Conservation (phyloP, 2,329 filamentous ascomycete species). For the Stromatinia cepivora region DNA sequence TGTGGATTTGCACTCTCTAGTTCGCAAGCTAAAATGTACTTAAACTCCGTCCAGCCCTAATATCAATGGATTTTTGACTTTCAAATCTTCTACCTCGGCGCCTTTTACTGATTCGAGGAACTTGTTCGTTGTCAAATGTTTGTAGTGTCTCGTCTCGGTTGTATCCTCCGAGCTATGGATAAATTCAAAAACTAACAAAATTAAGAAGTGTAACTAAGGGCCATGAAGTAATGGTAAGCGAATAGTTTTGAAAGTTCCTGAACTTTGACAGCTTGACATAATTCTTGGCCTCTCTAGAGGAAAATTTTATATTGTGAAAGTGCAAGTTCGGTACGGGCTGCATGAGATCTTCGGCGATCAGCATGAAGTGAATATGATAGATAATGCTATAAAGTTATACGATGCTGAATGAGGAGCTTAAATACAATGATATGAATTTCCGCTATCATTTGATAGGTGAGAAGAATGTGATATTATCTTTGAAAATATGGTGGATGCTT, state of each 20-base stretch:
- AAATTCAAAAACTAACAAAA: not conserved
- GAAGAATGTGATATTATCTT: not conserved
- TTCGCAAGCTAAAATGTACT: not conserved
- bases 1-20: not conserved
- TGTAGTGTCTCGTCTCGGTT: slow-evolving; percentile 2
- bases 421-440: not conserved
- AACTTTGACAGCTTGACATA: not conserved
- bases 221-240: not conserved
- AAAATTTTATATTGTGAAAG: not conserved
- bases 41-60: not conserved
- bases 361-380: not conserved
- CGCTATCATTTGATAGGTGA: not conserved
- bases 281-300: not conserved
- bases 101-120: not conserved
- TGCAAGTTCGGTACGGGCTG: not conserved
- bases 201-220: not conserved
- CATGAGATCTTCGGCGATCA: not conserved
- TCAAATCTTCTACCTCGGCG: not conserved
- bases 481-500: not conserved
- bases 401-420: not conserved
- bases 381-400: not conserved
- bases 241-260: not conserved
- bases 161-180: not conserved
- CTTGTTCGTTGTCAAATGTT: slow-evolving; percentile 11
- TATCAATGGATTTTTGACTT: not conserved